phyloP scores from a whole-genome alignment of 768 basidiomycete genomes.

The Mycena alexandri region DNA sequence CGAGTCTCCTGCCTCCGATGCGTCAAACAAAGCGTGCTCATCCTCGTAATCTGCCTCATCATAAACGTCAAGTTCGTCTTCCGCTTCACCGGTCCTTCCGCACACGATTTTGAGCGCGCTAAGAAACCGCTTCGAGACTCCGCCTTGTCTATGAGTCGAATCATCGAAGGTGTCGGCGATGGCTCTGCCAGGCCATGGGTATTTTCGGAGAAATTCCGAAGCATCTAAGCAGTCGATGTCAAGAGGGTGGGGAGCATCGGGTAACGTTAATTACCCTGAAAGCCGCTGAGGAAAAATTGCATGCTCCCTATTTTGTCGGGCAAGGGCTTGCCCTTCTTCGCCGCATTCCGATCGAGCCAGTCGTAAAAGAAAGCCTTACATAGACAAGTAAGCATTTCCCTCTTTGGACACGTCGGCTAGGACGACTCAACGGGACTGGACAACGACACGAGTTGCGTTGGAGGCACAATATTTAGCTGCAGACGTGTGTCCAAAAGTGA shows the following conservation, averaged over 20 bases:
- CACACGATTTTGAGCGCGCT: slow-evolving; percentile 84
- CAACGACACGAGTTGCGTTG: slow-evolving; percentile 85
- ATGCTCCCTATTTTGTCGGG: slow-evolving; percentile 93
- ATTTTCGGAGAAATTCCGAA: slow-evolving; percentile 85
- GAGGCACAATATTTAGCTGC: slow-evolving; percentile 84
- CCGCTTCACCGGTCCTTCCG: slow-evolving; percentile 83
- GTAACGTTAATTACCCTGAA: slow-evolving; percentile 61
- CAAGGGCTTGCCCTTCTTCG: slow-evolving; percentile 85
- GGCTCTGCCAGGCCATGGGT: slow-evolving; percentile 90
- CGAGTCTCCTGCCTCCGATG: slow-evolving; percentile 66
- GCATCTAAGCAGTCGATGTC: slow-evolving; percentile 65
- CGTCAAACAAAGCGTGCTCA: slow-evolving; percentile 76
- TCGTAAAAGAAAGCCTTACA: slow-evolving; percentile 90
- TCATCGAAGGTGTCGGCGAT: slow-evolving; percentile 91
- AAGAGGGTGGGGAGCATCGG: neutral
- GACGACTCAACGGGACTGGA: slow-evolving; percentile 73
- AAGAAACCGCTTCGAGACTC: slow-evolving; percentile 74
- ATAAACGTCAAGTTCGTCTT: slow-evolving; percentile 59
- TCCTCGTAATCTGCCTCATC: slow-evolving; percentile 85
- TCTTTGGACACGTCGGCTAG: neutral
- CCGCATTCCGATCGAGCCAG: slow-evolving; percentile 86
- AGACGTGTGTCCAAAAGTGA: slow-evolving; percentile 84
- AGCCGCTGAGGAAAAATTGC: slow-evolving; percentile 91
- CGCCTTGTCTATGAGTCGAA: slow-evolving; percentile 80
- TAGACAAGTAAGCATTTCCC: slow-evolving; percentile 10